phyloP scores from a whole-genome alignment of 2,329 filamentous ascomycete species.

The Xylariaceae sp. region DNA sequence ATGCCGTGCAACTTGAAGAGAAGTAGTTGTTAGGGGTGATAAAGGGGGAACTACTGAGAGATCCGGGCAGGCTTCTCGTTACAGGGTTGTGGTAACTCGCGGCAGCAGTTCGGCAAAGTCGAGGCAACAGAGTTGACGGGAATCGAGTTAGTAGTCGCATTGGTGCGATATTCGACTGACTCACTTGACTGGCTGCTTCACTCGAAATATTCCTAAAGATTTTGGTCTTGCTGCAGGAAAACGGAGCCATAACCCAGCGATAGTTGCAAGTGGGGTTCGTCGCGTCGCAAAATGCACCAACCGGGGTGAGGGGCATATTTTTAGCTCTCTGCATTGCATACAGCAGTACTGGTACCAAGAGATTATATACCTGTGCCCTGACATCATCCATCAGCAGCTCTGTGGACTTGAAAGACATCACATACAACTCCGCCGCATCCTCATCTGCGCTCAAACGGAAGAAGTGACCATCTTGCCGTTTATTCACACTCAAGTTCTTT shows the following conservation, averaged over 20 bases:
- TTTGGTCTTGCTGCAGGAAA: constrained; percentile 10
- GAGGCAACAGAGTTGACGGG: constrained; percentile 6
- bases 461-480: neutral
- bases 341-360: neutral
- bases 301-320: constrained; percentile 16
- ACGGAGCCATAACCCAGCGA: constrained; percentile 5
- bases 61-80: no score
- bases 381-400: neutral
- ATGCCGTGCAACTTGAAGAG: neutral
- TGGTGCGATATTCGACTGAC: constrained; percentile 16
- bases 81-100: neutral
- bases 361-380: neutral
- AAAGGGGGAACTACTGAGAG: no score
- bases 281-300: constrained; percentile 8
- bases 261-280: constrained; percentile 11
- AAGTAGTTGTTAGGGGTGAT: neutral
- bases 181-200: constrained; percentile 10
- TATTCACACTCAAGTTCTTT: neutral
- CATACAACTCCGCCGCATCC: neutral
- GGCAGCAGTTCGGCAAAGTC: constrained; percentile 2
- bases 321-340: neutral
- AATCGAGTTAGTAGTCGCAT: constrained; percentile 14
- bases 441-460: neutral
- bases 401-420: neutral
- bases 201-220: constrained; percentile 11